phyloP scores from a whole-genome alignment of 192 early-diverging fungal genomes.

The Phycomyces blakesleeanus region DNA sequence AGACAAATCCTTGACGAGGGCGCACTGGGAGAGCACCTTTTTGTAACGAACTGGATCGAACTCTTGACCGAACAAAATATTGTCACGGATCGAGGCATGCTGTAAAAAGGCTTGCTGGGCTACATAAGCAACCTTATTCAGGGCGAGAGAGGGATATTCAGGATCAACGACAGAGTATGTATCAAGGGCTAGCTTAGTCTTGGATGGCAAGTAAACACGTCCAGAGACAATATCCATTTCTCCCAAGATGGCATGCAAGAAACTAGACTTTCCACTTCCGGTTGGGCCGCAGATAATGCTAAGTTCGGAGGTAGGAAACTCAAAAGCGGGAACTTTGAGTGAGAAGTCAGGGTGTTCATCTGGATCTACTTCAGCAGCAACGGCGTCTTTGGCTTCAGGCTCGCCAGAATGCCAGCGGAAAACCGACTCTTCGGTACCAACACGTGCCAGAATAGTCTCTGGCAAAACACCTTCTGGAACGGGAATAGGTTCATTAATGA shows the following conservation, averaged over 20 bases:
- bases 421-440: constrained; percentile 12
- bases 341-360: constrained; percentile 1
- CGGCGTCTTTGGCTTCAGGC: not conserved
- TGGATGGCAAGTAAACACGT: constrained; percentile 25
- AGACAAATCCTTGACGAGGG: constrained; percentile 79
- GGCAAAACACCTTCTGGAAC: constrained; percentile 4
- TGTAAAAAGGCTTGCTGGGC: constrained; percentile 64
- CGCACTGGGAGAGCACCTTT: constrained; percentile 77
- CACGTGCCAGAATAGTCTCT: not conserved
- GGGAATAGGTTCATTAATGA: not conserved
- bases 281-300: constrained; percentile 66
- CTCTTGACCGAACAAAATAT: constrained; percentile 80
- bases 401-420: constrained; percentile 21
- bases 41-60: constrained; percentile 74
- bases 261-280: constrained; percentile 62
- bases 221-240: constrained; percentile 48
- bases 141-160: constrained; percentile 1
- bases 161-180: not conserved
- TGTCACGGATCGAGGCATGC: constrained; percentile 38
- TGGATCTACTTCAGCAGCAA: constrained; percentile 4
- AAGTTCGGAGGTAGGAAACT: constrained; percentile 48
- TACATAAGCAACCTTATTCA: constrained; percentile 65
- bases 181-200: not conserved
- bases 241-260: constrained; percentile 50
- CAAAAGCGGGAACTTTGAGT: constrained; percentile 36